phyloP scores from a whole-genome alignment of 2,329 filamentous ascomycete genomes.

The Sporothrix pseudoabietina region DNA sequence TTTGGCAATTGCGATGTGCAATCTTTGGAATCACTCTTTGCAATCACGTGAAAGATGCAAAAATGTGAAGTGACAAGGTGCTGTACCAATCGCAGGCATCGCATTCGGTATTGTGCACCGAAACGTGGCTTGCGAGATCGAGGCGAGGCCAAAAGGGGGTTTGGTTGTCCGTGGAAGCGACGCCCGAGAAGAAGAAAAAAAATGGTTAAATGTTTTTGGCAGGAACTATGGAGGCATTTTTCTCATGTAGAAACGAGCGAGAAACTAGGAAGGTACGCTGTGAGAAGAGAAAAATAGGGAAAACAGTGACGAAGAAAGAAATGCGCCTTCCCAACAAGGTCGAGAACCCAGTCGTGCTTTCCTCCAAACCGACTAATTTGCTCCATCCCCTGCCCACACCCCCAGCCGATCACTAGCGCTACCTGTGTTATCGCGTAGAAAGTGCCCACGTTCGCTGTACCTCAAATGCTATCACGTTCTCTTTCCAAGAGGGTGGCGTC shows the following conservation, averaged over 20 bases:
- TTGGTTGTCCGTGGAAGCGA: background rate
- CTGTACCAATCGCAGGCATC: conserved; percentile 3
- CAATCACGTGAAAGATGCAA: background rate
- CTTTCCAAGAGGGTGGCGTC: background rate
- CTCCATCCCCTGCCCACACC: background rate
- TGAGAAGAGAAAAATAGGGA: background rate
- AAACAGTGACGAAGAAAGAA: background rate
- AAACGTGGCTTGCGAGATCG: background rate
- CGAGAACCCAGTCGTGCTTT: conserved; percentile 8
- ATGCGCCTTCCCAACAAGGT: conserved; percentile 20
- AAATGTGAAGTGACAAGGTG: background rate
- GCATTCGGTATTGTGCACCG: background rate
- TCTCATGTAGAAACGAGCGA: background rate
- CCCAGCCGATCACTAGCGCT: conserved; percentile 18
- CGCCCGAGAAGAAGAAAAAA: background rate
- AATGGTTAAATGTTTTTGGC: background rate
- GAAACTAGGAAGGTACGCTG: background rate
- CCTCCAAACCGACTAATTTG: conserved; percentile 16
- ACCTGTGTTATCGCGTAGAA: background rate
- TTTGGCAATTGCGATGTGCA: background rate
- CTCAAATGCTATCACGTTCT: conserved; percentile 8
- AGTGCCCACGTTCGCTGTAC: background rate
- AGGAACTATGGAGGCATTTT: background rate
- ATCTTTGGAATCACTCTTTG: background rate
- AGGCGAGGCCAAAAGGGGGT: background rate